Conservation (phyloP, 306 rosid genomes). For the Boehmeria nivea region DNA sequence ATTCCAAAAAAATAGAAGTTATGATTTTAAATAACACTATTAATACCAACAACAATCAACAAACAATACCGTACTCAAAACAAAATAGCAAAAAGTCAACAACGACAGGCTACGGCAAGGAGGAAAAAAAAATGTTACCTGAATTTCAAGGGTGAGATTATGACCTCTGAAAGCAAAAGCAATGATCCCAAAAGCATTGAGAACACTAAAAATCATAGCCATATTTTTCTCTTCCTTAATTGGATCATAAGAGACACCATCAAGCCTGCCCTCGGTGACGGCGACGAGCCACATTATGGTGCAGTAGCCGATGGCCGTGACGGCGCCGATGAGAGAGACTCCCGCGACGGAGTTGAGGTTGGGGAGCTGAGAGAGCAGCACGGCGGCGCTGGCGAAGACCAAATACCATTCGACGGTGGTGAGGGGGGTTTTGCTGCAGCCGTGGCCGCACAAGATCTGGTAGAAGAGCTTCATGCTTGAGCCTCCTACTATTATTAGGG, state of each 20-base stretch:
- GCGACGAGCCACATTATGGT: constrained; percentile 53
- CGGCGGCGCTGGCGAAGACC: constrained; percentile 47
- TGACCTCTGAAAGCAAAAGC: constrained; percentile 85
- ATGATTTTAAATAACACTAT: too few species aligned
- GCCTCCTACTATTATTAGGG: constrained; percentile 61
- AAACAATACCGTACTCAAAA: too few species aligned
- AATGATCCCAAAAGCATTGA: constrained; percentile 62
- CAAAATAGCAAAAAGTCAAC: too few species aligned
- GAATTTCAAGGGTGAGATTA: constrained; percentile 74
- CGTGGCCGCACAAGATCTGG: constrained; percentile 32
- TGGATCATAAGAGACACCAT: constrained; percentile 36
- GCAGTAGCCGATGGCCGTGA: constrained; percentile 54
- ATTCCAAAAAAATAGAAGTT: too few species aligned
- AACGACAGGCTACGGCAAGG: too few species aligned
- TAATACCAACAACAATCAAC: too few species aligned
- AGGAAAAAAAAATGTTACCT: constrained; percentile 30
- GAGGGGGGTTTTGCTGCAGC: constrained; percentile 18
- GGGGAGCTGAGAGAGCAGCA: constrained; percentile 67
- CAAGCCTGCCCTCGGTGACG: constrained; percentile 27
- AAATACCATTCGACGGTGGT: constrained; percentile 56
- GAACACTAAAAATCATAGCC: constrained; percentile 27
- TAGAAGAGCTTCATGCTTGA: constrained; percentile 65
- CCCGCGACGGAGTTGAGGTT: constrained; percentile 68
- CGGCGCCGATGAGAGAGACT: constrained; percentile 55
- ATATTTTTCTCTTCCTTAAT: constrained; percentile 18